Evolutionary conservation across 768 basidiomycete genomes (phyloP), one percentile per base, ranked within the genome.

Genomic region (Hebeloma cylindrosporum): DNA sequence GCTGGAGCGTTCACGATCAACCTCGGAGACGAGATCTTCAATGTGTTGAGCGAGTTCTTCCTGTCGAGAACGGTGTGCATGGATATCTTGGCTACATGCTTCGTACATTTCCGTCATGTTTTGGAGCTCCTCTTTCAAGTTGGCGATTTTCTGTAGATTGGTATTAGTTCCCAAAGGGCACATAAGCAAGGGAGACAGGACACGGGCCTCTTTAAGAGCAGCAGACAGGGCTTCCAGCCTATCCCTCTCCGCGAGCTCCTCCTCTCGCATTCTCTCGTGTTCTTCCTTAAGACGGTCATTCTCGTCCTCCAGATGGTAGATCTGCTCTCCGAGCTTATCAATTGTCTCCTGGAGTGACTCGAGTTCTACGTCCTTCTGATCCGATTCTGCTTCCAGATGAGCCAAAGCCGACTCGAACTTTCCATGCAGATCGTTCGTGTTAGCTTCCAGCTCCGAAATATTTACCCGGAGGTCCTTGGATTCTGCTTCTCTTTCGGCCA

Each of bases 231-330:
- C 81, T 54, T 88, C 83, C 1, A 83, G 66, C 31, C 81, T 69
- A 46, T 88, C 86, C 18, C 77, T 71, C 57, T 88, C 89, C n/a
- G 77, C 75, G 7, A 64, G 71, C 34, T 84, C 82, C n/a, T 92
- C 88, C 46, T 92, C 85, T 40, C 81, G 76, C 28, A 80, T 50
- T 7, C 78, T 71, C 27, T 85, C 82, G 38, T 72, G 70, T 35
- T 91, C 86, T 54, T 91, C 88, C 58, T 77, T 81, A 38, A 87
- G 61, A 22, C 79, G 73, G 50, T 94, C 91, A 41, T 83, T 79
- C 58, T 93, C 87, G 48, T 95, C 91, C 60, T 98, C 95, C 1
- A 95, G 77, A 32, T 80, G 69, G 63, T 88, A 93, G 7, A 96
- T 78, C 42, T 83, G 80, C 48, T 89, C 83, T 4, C 89, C 80